Evolutionary conservation across 352 stramenopile genomes (phyloP).

Genomic region (Phytophthora agathidicida): DNA sequence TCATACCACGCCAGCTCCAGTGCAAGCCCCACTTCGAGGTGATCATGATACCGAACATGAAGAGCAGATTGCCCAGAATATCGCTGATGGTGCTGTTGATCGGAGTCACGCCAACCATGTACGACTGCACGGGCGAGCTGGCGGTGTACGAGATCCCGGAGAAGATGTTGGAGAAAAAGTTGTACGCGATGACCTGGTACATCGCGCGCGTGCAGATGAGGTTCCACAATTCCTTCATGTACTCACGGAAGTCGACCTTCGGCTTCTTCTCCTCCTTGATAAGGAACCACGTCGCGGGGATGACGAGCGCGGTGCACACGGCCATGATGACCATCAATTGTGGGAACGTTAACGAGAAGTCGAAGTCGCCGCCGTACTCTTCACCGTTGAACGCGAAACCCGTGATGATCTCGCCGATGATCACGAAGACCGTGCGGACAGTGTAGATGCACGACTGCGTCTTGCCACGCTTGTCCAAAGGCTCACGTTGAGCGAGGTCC

Average conservation of each 20-base stretch:
- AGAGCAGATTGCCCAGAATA: slow-evolving; percentile 41
- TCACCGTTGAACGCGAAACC: slow-evolving; percentile 60
- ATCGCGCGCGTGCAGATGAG: slow-evolving; percentile 30
- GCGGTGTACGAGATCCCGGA: slow-evolving; percentile 39
- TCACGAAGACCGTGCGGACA: slow-evolving; percentile 49
- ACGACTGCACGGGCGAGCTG: slow-evolving; percentile 35
- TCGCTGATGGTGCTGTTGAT: slow-evolving; percentile 41
- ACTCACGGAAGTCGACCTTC: slow-evolving; percentile 36
- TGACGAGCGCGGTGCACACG: slow-evolving; percentile 35
- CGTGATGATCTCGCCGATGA: slow-evolving; percentile 44
- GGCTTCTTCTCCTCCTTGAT: slow-evolving; percentile 56
- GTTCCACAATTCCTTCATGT: slow-evolving; percentile 45
- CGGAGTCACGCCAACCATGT: slow-evolving; percentile 41
- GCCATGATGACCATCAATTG: slow-evolving; percentile 55
- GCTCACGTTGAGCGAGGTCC: slow-evolving; percentile 64
- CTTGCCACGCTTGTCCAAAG: slow-evolving; percentile 51
- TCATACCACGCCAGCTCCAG: slow-evolving; percentile 44
- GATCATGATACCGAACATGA: slow-evolving; percentile 38
- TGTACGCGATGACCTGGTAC: slow-evolving; percentile 38
- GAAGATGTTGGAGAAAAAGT: slow-evolving; percentile 49
- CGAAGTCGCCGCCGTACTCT: slow-evolving; percentile 41
- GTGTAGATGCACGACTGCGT: slow-evolving; percentile 64
- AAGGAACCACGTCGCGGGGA: slow-evolving; percentile 55
- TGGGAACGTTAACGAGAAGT: slow-evolving; percentile 53
- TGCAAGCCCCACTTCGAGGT: slow-evolving; percentile 38